Evolutionary conservation across 768 basidiomycete genomes (phyloP).

Genomic region (Neoboletus subvelutipes): DNA sequence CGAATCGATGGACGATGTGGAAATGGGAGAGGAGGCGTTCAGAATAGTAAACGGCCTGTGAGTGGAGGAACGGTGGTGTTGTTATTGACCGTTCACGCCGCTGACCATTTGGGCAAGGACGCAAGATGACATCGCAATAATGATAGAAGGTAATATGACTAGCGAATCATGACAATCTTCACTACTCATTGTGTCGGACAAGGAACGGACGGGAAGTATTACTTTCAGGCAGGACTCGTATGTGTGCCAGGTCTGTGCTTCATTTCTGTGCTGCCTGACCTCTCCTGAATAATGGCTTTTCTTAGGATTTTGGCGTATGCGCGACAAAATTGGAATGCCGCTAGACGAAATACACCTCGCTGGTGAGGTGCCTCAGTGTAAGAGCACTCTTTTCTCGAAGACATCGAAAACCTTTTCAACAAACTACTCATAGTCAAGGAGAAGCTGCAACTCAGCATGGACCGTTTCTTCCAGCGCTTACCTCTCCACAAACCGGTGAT

Average conservation of each 20-base stretch:
- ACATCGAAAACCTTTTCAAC: not conserved
- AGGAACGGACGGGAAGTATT: slow-evolving; percentile 70
- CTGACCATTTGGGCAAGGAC: slow-evolving; percentile 33
- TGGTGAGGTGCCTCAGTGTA: slow-evolving; percentile 74
- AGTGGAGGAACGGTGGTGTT: slow-evolving; percentile 26
- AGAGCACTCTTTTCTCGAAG: slow-evolving; percentile 20
- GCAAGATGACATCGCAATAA: slow-evolving; percentile 60
- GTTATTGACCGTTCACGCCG: not conserved
- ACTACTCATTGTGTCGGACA: slow-evolving; percentile 5
- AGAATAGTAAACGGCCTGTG: slow-evolving; percentile 61
- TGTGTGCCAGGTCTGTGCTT: slow-evolving; percentile 55
- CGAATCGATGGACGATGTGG: slow-evolving; percentile 22
- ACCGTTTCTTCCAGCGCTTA: slow-evolving; percentile 69
- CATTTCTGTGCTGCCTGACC: not conserved
- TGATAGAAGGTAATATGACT: slow-evolving; percentile 51
- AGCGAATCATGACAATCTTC: not conserved
- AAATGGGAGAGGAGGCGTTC: slow-evolving; percentile 55
- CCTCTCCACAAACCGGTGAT: slow-evolving; percentile 67
- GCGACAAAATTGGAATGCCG: slow-evolving; percentile 73
- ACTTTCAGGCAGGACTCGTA: slow-evolving; percentile 75
- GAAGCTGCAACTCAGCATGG: slow-evolving; percentile 63
- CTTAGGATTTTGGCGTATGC: slow-evolving; percentile 77
- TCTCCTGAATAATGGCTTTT: not conserved
- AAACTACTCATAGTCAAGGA: slow-evolving; percentile 48
- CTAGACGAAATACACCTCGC: slow-evolving; percentile 66